phyloP scores from a whole-genome alignment of 345 rosid species.

The Capsella bursapastoris region DNA sequence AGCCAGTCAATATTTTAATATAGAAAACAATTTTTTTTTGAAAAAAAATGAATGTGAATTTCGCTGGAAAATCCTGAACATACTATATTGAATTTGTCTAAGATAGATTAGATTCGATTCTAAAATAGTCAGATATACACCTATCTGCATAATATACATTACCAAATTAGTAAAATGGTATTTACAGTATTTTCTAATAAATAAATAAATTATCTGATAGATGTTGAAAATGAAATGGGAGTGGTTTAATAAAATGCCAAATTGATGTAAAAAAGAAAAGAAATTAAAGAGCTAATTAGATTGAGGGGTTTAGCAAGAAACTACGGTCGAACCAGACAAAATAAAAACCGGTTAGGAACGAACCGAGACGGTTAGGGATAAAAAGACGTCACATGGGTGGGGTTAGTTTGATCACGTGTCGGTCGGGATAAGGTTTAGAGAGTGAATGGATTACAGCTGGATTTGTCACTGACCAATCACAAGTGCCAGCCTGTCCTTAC shows the following conservation, averaged over 20 bases:
- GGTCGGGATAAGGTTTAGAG: conserved; percentile 36
- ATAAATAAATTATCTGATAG: too few relatives aligned
- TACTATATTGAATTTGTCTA: conserved; percentile 7
- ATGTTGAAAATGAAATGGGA: not conserved
- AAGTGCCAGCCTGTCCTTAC: conserved; percentile 43
- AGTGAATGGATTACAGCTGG: conserved; percentile 45
- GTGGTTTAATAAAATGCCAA: not conserved
- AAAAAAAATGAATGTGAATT: not conserved
- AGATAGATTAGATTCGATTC: conserved; percentile 1
- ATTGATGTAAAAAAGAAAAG: too few relatives aligned
- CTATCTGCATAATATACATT: not conserved
- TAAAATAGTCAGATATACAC: not conserved
- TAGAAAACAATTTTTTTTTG: not conserved
- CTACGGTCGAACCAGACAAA: not conserved
- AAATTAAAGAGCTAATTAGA: not conserved
- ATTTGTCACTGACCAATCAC: conserved; percentile 40
- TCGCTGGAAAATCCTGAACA: not conserved
- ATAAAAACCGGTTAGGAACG: not conserved
- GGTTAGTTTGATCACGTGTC: conserved; percentile 32
- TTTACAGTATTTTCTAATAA: not conserved
- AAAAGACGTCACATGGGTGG: conserved; percentile 41
- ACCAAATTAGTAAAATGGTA: not conserved
- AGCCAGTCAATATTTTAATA: too few relatives aligned
- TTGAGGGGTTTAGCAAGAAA: not conserved
- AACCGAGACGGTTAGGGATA: conserved; percentile 34